Percentiles rank a stretch among this genome's conserved stretches.
These are phyloP conservation scores for Ballota nigra DNA, from an alignment of 257 asterid species.

Conservation along the genomic window DNA sequence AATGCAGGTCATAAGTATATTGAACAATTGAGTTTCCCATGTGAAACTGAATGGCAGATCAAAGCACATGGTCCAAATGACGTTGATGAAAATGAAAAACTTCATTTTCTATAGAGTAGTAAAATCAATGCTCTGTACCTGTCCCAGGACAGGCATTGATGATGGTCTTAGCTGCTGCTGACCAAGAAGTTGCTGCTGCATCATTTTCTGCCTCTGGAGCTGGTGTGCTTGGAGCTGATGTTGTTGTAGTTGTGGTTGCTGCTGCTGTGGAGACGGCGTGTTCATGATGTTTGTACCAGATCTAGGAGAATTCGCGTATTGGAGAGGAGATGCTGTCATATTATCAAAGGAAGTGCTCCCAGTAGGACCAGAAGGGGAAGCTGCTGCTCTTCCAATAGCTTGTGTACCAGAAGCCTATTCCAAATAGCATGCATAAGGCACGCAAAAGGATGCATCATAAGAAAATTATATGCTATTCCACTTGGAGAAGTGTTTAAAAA, in stretches of 20 bases:
- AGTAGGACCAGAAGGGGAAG: slow-evolving; percentile 78
- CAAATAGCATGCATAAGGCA: slow-evolving; percentile 23
- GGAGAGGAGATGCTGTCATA: slow-evolving; percentile 80
- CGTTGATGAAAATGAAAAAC: slow-evolving; percentile 1
- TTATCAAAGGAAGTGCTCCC: slow-evolving; percentile 70
- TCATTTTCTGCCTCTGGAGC: slow-evolving; percentile 85
- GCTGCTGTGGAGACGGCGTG: slow-evolving; percentile 98
- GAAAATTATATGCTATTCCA: not conserved
- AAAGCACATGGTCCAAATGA: not conserved
- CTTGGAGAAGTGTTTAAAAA: slow-evolving; percentile 5
- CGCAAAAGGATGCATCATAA: slow-evolving; percentile 13
- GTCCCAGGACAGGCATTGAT: slow-evolving; percentile 76
- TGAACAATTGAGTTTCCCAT: not conserved
- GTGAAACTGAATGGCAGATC: slow-evolving; percentile 2
- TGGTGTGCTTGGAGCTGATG: slow-evolving; percentile 50
- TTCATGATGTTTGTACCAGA: slow-evolving; percentile 87
- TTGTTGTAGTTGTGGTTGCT: slow-evolving; percentile 54
- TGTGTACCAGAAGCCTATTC: slow-evolving; percentile 75
- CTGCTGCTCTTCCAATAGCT: slow-evolving; percentile 76
- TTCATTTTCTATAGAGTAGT: not conserved
- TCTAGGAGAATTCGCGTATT: slow-evolving; percentile 90
- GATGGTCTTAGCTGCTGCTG: slow-evolving; percentile 86
- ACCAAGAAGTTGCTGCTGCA: slow-evolving; percentile 82
- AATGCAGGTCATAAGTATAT: not conserved
- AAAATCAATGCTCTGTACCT: slow-evolving; percentile 42